Conservation (phyloP, 192 early-diverging fungal species). For the Paraglomus brasilianum region DNA sequence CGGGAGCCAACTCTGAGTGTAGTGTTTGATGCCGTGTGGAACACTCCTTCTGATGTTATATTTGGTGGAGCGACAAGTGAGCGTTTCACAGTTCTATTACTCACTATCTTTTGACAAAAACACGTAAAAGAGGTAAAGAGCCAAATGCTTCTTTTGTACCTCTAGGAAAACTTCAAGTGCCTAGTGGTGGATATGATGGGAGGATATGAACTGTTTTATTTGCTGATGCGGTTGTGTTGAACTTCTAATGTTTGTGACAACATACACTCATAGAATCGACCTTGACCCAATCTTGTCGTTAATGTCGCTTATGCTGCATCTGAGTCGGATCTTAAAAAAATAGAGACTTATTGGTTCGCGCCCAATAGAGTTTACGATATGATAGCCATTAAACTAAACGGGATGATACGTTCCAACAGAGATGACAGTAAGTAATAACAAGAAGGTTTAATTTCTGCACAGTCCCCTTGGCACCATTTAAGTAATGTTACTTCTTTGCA, state of each 20-base stretch:
- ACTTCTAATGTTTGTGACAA: background rate
- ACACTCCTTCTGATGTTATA: too few species aligned
- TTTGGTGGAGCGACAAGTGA: too few species aligned
- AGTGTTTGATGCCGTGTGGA: too few species aligned
- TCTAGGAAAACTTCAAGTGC: background rate
- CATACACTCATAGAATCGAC: slow-evolving; percentile 3
- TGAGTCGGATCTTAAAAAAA: background rate
- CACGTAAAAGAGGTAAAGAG: background rate
- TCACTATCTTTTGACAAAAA: too few species aligned
- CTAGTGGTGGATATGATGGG: background rate
- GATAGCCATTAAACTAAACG: background rate
- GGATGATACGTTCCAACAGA: background rate
- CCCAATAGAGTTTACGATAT: slow-evolving; percentile 4
- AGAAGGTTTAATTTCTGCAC: background rate
- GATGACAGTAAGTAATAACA: slow-evolving; percentile 13
- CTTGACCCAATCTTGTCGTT: slow-evolving; percentile 11
- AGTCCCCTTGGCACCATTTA: background rate
- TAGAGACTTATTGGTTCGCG: slow-evolving; percentile 4
- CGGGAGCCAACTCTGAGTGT: too few species aligned
- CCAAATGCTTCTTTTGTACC: slow-evolving; percentile 3
- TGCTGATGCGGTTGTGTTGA: background rate
- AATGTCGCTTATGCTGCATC: background rate
- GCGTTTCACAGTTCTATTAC: too few species aligned
- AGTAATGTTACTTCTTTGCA: slow-evolving; percentile 1
- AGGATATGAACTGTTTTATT: background rate